Evolutionary conservation across 108 stramenopile genomes (phyloP), one percentile per base, ranked within the genome.

Genomic region (Stephanodiscus minutulus): DNA sequence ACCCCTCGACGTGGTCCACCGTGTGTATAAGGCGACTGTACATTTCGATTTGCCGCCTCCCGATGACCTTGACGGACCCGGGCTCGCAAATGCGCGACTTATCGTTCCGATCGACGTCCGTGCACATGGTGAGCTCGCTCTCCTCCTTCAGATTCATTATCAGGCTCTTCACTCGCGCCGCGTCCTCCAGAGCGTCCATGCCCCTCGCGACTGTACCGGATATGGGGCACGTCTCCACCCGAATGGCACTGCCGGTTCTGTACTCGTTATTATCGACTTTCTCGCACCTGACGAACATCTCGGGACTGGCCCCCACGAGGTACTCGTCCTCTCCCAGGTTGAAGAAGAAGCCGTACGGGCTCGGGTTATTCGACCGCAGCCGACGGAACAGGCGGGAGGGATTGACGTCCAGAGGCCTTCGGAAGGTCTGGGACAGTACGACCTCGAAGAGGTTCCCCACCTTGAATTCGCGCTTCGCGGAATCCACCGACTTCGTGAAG

Each of bases 261-360:
- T 88, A 90, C 9, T 93, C 92, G 68, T 92, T 92, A 10, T 88
- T 85, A 44, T 87, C 70, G 35, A 90, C 94, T 31, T 86, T 79
- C 78, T 97, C 97, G 66, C 96, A 96, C 39, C 98, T 85, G 12
- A 98, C 98, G 82, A 98, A 98, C 98, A 98, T 98, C 83, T 98
- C 98, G 17, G 98, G 98, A 69, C 95, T 96, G 18, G 98, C 98
- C 29, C 98, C 98, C 29, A 98, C 94, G 50, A 98, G 81, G 69
- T 96, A 98, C 84, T 98, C 98, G 65, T 95, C 87, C 62, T 91
- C 89, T 35, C 91, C 90, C 28, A 98, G 82, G 80, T 98, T 98
- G 76, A 98, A 94, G 50, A 97, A 91, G 77, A 98, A 97, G 60
- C 96, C 96, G 68, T 98, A 98, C 5, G 98, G 98, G n/a, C 96